Evolutionary conservation across 2,329 filamentous ascomycete genomes (phyloP).

Genomic region (Byssoonygena ceratinophila): DNA sequence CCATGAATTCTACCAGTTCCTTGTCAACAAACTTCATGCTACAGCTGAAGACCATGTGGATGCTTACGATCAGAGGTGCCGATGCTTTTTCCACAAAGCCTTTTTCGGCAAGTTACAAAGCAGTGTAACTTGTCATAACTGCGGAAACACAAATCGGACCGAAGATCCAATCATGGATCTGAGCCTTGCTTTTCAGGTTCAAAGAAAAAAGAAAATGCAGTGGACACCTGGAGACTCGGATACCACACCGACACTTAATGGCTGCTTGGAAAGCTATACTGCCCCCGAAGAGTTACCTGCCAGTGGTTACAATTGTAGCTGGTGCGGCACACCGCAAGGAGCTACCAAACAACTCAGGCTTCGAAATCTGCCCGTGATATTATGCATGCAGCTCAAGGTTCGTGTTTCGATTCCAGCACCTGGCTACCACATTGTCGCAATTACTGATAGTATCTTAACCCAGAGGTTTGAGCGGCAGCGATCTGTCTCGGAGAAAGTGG

Average conservation of each 20-base stretch:
- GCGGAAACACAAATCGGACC: slow-evolving; percentile 68
- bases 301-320: slow-evolving; percentile 77
- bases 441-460: background rate
- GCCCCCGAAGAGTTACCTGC: slow-evolving; percentile 61
- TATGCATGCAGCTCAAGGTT: slow-evolving; percentile 89
- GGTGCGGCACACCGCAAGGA: slow-evolving; percentile 62
- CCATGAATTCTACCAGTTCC: slow-evolving; percentile 93
- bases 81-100: slow-evolving; percentile 85
- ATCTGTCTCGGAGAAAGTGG: slow-evolving; percentile 70
- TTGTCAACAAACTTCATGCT: slow-evolving; percentile 82
- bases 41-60: slow-evolving; percentile 61
- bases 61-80: slow-evolving; percentile 48
- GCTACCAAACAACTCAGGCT: slow-evolving; percentile 77
- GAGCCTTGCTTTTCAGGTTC: slow-evolving; percentile 72
- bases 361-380: slow-evolving; percentile 72
- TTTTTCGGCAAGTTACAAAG: slow-evolving; percentile 89
- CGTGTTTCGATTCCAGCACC: slow-evolving; percentile 15
- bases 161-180: slow-evolving; percentile 86
- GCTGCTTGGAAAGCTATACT: slow-evolving; percentile 81
- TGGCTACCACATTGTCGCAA: background rate
- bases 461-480: slow-evolving; percentile 67
- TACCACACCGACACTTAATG: slow-evolving; percentile 49
- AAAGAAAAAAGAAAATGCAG: slow-evolving; percentile 48
- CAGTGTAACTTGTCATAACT: slow-evolving; percentile 82
- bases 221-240: slow-evolving; percentile 29